These are phyloP conservation scores for Stereum hirsutum DNA, from an alignment of 1,284 basidiomycete species.

Conservation along the genomic window DNA sequence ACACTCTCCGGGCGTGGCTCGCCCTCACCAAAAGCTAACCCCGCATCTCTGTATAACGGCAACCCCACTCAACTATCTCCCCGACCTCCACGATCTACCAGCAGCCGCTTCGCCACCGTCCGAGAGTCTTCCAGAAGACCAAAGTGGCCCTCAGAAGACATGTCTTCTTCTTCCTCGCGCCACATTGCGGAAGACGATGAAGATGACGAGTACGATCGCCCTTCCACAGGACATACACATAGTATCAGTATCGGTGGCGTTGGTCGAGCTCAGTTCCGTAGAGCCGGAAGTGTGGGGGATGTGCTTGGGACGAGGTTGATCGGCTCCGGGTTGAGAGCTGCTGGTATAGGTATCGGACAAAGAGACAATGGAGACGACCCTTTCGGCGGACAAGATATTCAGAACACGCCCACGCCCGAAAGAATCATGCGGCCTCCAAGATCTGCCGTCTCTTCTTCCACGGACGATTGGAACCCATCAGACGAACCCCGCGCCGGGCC, in stretches of 20 bases:
- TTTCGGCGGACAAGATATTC: conserved; percentile 19
- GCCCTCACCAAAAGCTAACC: conserved; percentile 13
- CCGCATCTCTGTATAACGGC: conserved; percentile 8
- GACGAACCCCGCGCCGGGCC: neutral
- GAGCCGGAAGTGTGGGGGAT: conserved; percentile 60
- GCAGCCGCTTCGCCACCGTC: conserved; percentile 33
- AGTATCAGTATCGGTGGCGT: conserved; percentile 12
- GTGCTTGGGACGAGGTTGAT: conserved; percentile 44
- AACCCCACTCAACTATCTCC: conserved; percentile 13
- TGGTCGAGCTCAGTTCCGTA: conserved; percentile 22
- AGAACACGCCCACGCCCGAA: conserved; percentile 6
- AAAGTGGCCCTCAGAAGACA: conserved; percentile 36
- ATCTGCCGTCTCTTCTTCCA: conserved; percentile 16
- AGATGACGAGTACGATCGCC: conserved; percentile 16
- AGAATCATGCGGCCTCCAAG: conserved; percentile 15
- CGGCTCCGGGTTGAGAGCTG: conserved; percentile 62
- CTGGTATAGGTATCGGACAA: conserved; percentile 47
- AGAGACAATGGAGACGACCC: conserved; percentile 27
- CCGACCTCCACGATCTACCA: conserved; percentile 23
- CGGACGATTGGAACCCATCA: conserved; percentile 12
- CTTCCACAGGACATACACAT: too few relatives aligned
- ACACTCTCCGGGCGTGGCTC: conserved; percentile 8
- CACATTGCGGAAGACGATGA: conserved; percentile 21
- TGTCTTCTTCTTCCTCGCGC: conserved; percentile 14
- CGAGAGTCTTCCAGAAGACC: conserved; percentile 34